Evolutionary conservation across 495 filamentous ascomycete species (phyloP), one percentile per base, ranked within the genome.

Genomic region (Schizothecium vesticola): DNA sequence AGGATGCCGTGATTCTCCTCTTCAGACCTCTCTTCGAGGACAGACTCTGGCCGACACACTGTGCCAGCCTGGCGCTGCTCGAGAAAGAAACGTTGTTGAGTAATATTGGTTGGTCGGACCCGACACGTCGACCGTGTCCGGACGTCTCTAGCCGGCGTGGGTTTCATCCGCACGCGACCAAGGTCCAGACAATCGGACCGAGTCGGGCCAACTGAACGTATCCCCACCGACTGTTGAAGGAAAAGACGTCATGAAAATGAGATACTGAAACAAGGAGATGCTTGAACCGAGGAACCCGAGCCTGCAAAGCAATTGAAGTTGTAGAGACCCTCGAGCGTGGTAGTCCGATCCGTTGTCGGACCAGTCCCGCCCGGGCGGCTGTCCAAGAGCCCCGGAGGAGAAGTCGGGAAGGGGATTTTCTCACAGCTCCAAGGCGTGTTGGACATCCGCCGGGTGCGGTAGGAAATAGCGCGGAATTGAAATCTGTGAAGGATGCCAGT

Each of bases 151-250:
- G 33, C 12, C 33, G 12, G 56, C 64, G 59, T 60, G 64, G 64
- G 64, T 66, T 66, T 66, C 64, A 66, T 60, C 64, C 64, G 25
- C 63, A 65, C 31, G 64, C 64, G 29, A 7, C 1, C 28, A 56
- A 29, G n/a, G 56, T 22, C 9, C 16, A 19, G 63, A 24, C 21
- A 16, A 8, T 19, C 16, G 51, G 63, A 57, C 56, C 2, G 31
- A 33, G 33, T 43, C 23, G 56, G 56, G 31, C 21, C 57, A 29
- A 59, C 26, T n/a, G 31, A 66, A 66, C 64, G 64, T 66, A 66
- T 66, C 64, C 64, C 64, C 64, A 66, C 64, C 57, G 64, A 66
- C 64, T 66, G 23, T 23, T 36, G 19, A 60, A 43, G 56, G 57
- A 66, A 66, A 59, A 23, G 28, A 59, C 26, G 51, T 65, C 24